A percentile compares a stretch with the other conserved stretches of the same genome.
These are phyloP conservation scores for Escallonia herrerae DNA, from an alignment of 129 eudicot genomes.

Conservation along the genomic window DNA sequence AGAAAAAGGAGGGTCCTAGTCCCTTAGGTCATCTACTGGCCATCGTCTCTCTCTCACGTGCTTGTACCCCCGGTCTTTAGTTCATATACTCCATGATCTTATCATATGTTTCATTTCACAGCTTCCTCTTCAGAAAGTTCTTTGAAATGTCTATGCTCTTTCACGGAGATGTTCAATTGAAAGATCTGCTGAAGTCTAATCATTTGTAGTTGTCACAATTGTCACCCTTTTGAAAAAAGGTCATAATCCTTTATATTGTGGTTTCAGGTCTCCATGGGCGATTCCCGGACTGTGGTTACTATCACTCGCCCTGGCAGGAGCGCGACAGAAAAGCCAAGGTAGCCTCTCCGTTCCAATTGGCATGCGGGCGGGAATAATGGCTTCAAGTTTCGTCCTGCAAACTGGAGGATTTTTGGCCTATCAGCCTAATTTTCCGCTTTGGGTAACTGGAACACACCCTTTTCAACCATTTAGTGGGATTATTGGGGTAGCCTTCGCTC, in stretches of 20 bases:
- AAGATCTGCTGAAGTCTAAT: too few species aligned
- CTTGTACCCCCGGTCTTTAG: too few species aligned
- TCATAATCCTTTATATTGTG: not conserved
- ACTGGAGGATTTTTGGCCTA: conserved; percentile 52
- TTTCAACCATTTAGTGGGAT: conserved; percentile 76
- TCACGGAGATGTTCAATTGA: too few species aligned
- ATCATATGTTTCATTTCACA: too few species aligned
- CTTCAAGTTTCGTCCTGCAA: conserved; percentile 50
- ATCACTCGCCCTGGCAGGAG: conserved; percentile 68
- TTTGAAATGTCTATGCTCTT: too few species aligned
- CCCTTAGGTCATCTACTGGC: too few species aligned
- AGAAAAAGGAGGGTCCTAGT: too few species aligned
- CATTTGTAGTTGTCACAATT: too few species aligned
- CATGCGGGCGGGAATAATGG: conserved; percentile 71
- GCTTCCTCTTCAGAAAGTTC: too few species aligned
- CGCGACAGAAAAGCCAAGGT: conserved; percentile 57
- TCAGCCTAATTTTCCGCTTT: conserved; percentile 42
- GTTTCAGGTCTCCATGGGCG: conserved; percentile 58
- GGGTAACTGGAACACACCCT: conserved; percentile 62
- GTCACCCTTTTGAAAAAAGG: too few species aligned
- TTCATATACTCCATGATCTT: too few species aligned
- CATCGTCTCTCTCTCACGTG: too few species aligned
- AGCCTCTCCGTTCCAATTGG: conserved; percentile 79
- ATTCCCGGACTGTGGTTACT: conserved; percentile 82
- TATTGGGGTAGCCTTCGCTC: conserved; percentile 59